phyloP scores from a whole-genome alignment of 768 basidiomycete genomes.

The Crucibulum laeve region DNA sequence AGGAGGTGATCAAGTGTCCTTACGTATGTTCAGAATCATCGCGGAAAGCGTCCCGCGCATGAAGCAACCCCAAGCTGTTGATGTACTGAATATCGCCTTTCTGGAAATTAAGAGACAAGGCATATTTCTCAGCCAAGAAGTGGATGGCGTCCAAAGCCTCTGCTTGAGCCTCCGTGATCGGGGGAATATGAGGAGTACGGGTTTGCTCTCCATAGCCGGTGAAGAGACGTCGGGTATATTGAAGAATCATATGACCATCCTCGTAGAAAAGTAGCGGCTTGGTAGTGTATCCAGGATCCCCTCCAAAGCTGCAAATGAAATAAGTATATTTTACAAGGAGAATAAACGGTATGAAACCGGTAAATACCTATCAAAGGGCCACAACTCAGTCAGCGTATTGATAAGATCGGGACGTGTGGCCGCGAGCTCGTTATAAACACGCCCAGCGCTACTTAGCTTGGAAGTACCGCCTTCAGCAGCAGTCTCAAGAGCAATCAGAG shows the following conservation, averaged over 20 bases:
- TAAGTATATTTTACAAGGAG: not conserved
- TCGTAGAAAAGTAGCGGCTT: constrained; percentile 35
- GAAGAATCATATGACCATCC: constrained; percentile 34
- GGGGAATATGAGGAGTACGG: constrained; percentile 34
- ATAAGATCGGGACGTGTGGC: constrained; percentile 41
- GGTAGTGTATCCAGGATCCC: constrained; percentile 25
- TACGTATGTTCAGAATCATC: constrained; percentile 38
- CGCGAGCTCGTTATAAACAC: constrained; percentile 43
- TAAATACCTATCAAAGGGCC: constrained; percentile 33
- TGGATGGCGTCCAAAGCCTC: constrained; percentile 43
- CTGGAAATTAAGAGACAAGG: constrained; percentile 38
- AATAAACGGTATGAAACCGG: not conserved
- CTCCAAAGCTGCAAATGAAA: constrained; percentile 25
- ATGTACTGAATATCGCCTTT: constrained; percentile 49
- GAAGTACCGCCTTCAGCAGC: constrained; percentile 41
- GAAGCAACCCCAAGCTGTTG: constrained; percentile 39
- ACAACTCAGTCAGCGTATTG: constrained; percentile 33
- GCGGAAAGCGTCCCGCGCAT: constrained; percentile 38
- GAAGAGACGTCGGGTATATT: constrained; percentile 40
- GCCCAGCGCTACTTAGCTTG: constrained; percentile 36
- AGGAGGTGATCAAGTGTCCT: constrained; percentile 7
- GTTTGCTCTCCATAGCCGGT: constrained; percentile 33
- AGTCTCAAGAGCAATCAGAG: constrained; percentile 34
- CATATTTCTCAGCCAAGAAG: constrained; percentile 38
- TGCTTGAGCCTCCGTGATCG: constrained; percentile 45